phyloP scores from a whole-genome alignment of 2,329 filamentous ascomycete genomes.

The Penicillium decumbens region DNA sequence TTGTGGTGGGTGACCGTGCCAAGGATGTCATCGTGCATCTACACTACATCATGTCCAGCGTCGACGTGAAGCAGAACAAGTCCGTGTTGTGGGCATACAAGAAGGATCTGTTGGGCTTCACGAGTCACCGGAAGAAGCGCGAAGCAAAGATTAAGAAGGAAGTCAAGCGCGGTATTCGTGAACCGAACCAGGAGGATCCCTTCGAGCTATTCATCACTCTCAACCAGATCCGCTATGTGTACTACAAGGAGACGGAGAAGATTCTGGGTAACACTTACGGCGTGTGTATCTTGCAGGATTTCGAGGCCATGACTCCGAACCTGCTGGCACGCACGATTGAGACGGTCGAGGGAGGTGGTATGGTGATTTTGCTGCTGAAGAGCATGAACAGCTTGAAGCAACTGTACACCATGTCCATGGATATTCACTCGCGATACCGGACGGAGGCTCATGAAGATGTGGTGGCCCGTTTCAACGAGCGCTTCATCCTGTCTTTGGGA shows the following conservation, averaged over 20 bases:
- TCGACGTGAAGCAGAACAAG: conserved; percentile 91
- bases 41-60: conserved; percentile 86
- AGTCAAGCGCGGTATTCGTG: conserved; percentile 88
- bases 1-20: conserved; percentile 86
- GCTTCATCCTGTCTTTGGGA: conserved; percentile 92
- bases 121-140: conserved; percentile 94
- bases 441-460: conserved; percentile 96
- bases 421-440: conserved; percentile 91
- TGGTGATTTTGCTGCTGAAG: conserved; percentile 87
- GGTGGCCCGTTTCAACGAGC: conserved; percentile 92
- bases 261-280: conserved; percentile 97
- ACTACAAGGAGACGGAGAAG: conserved; percentile 99
- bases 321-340: conserved; percentile 90
- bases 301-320: conserved; percentile 97
- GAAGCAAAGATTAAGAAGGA: conserved; percentile 98
- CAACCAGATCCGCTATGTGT: conserved; percentile 96
- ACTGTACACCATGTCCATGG: conserved; percentile 95
- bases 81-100: conserved; percentile 98
- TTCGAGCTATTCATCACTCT: conserved; percentile 97
- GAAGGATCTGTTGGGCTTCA: conserved; percentile 92
- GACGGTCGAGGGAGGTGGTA: conserved; percentile 91
- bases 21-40: conserved; percentile 96
- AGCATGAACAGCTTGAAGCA: conserved; percentile 97
- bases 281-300: conserved; percentile 97
- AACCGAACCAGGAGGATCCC: conserved; percentile 86